These are phyloP conservation scores for Penicillium sp. DNA, from an alignment of 2,329 filamentous ascomycete species.

Conservation along the genomic window DNA sequence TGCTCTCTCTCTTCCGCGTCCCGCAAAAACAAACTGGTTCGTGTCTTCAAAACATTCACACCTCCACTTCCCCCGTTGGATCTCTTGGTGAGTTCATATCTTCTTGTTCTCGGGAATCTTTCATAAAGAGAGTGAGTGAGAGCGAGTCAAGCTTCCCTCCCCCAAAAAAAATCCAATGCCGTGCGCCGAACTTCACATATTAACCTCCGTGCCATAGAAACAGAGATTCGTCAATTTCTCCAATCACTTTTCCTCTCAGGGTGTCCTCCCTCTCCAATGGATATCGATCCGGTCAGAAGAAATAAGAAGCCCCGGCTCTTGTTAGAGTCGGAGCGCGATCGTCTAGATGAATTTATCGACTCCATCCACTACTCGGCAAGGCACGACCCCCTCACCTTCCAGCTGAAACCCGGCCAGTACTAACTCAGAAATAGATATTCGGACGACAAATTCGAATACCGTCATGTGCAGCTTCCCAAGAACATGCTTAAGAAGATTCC, in stretches of 20 bases:
- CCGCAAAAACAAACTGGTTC: conserved; percentile 21
- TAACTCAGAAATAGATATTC: conserved; percentile 68
- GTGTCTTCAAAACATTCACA: conserved; percentile 1
- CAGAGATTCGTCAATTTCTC: background rate
- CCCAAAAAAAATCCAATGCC: background rate
- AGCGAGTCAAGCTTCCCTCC: background rate
- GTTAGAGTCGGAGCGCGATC: conserved; percentile 75
- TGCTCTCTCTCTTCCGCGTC: conserved; percentile 20
- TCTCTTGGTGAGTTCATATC: background rate
- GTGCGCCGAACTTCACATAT: background rate
- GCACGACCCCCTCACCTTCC: conserved; percentile 34
- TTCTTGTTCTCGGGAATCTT: background rate
- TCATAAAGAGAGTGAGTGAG: background rate
- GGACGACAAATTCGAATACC: conserved; percentile 91
- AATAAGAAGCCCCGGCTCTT: conserved; percentile 83
- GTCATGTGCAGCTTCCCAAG: conserved; percentile 96
- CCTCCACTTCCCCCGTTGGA: background rate
- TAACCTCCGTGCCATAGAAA: background rate
- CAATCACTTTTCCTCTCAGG: background rate
- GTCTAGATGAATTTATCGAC: conserved; percentile 88
- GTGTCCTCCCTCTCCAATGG: conserved; percentile 21
- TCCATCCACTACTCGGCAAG: conserved; percentile 92
- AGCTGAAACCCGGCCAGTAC: background rate
- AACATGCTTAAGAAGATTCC: conserved; percentile 97
- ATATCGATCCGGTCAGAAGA: conserved; percentile 78